Evolutionary conservation across 495 filamentous ascomycete genomes (phyloP).

Genomic region (Talaromyces wortmannii): DNA sequence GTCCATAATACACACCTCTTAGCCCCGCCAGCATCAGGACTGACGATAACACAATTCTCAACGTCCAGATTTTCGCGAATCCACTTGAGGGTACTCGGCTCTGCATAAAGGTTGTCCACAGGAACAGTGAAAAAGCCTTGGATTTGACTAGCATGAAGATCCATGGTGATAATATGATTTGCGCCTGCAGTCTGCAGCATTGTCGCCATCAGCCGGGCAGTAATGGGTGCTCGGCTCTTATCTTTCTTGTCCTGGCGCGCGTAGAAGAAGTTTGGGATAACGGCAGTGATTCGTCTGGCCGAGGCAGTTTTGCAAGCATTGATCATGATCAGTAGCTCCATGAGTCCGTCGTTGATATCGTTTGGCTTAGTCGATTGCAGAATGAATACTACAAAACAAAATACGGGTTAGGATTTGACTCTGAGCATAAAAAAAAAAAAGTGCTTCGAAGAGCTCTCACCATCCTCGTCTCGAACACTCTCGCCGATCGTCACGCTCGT

Average conservation of each 20-base stretch:
- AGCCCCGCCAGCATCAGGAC: constrained; percentile 91
- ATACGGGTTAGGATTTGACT: not conserved
- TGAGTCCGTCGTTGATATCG: constrained; percentile 96
- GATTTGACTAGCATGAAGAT: constrained; percentile 58
- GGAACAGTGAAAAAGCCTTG: constrained; percentile 97
- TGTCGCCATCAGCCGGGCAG: constrained; percentile 91
- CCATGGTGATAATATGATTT: constrained; percentile 87
- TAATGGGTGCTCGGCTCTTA: constrained; percentile 80
- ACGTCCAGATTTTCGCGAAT: constrained; percentile 82
- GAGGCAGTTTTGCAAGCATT: constrained; percentile 96
- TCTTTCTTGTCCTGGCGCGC: constrained; percentile 99
- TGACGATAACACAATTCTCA: constrained; percentile 87
- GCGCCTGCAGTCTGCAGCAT: constrained; percentile 93
- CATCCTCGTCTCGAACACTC: constrained; percentile 94
- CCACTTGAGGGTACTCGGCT: constrained; percentile 86
- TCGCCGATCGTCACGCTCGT: constrained; percentile 96
- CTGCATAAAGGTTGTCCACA: constrained; percentile 94
- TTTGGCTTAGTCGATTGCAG: constrained; percentile 92
- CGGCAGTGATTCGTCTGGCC: constrained; percentile 85
- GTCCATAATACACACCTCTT: constrained; percentile 59
- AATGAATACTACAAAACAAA: constrained; percentile 68
- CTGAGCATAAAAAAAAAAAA: constrained; percentile 6
- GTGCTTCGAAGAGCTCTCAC: constrained; percentile 29
- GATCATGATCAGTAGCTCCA: constrained; percentile 99
- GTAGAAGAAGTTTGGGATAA: constrained; percentile 96